These are phyloP conservation scores for Gracilariopsis chorda DNA, from an alignment of 23 red algal species.

Conservation along the genomic window DNA sequence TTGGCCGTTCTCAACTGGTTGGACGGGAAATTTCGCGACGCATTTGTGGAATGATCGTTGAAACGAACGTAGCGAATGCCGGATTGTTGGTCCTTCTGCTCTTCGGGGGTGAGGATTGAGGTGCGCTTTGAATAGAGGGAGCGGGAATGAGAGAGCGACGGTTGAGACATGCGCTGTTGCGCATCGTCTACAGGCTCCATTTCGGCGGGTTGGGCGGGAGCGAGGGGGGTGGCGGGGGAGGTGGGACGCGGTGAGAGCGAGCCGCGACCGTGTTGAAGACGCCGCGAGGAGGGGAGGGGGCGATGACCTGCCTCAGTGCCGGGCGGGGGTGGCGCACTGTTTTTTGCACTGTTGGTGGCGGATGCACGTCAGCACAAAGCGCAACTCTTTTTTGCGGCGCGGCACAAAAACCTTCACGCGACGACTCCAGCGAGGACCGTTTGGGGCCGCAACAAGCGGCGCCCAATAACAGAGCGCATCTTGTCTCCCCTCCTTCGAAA, in stretches of 20 bases:
- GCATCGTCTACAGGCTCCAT: not conserved
- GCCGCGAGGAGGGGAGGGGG: not conserved
- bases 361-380: not conserved
- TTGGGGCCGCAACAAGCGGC: not conserved
- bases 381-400: not conserved
- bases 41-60: constrained; percentile 53
- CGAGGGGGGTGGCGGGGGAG: not conserved
- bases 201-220: not conserved
- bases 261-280: not conserved
- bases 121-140: constrained; percentile 33
- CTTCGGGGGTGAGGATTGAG: not conserved
- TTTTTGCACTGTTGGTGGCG: not conserved
- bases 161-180: not conserved
- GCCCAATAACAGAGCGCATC: not conserved
- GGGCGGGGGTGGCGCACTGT: no score
- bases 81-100: not conserved
- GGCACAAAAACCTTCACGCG: not conserved
- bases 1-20: constrained; percentile 67
- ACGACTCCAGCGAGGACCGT: not conserved
- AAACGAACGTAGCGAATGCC: constrained; percentile 67
- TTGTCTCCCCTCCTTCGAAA: no score
- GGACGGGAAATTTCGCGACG: constrained; percentile 38
- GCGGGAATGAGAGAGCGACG: constrained; percentile 16
- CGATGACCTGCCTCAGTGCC: not conserved
- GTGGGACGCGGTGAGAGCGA: not conserved